phyloP scores from a whole-genome alignment of 2,329 filamentous ascomycete genomes.

The Pseudophaeomoniella oleicola region DNA sequence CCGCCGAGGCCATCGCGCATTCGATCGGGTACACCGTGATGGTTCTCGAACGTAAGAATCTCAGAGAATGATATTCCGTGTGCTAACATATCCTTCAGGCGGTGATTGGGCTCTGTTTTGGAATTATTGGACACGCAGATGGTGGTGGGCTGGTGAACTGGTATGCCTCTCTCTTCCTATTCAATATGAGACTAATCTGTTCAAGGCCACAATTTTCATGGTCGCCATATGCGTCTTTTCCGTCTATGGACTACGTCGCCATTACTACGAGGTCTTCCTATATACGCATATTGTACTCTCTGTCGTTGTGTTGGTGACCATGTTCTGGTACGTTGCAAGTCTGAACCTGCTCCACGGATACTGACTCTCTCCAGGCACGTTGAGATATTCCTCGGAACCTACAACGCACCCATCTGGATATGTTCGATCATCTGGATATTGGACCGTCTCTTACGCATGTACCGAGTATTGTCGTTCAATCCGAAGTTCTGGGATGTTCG shows the following conservation, averaged over 20 bases:
- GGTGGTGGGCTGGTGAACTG: constrained; percentile 25
- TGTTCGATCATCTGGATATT: constrained; percentile 32
- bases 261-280: constrained; percentile 28
- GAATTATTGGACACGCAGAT: constrained; percentile 16
- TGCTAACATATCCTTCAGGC: neutral
- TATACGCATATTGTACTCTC: constrained; percentile 24
- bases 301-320: constrained; percentile 25
- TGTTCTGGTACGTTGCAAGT: constrained; percentile 28
- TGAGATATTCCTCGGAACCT: constrained; percentile 32
- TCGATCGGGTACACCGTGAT: constrained; percentile 42
- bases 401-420: constrained; percentile 36
- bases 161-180: constrained; percentile 6
- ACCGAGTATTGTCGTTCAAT: neutral
- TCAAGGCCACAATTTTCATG: constrained; percentile 17
- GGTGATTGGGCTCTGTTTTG: neutral
- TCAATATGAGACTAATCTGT: constrained; percentile 1
- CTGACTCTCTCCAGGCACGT: constrained; percentile 23
- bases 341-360: neutral
- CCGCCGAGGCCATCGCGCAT: constrained; percentile 47
- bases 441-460: constrained; percentile 30
- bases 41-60: neutral
- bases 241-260: constrained; percentile 28
- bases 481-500: constrained; percentile 13
- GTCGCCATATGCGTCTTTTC: constrained; percentile 28
- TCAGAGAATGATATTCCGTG: neutral